Evolutionary conservation across 768 basidiomycete genomes (phyloP).

Genomic region (Boletus pseudo-olivaceus): DNA sequence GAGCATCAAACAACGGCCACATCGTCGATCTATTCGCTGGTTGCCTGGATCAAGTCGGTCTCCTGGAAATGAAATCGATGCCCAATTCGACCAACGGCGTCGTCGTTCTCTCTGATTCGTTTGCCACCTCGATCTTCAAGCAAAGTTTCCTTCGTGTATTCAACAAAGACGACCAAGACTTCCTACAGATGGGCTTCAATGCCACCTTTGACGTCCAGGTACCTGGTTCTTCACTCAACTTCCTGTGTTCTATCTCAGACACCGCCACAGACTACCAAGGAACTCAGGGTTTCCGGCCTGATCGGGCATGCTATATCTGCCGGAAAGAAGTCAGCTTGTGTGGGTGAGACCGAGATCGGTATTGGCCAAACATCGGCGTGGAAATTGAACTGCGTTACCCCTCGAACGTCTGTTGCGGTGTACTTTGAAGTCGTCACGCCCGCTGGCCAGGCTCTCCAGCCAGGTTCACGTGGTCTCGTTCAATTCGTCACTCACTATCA

Average conservation of each 20-base stretch:
- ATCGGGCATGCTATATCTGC: constrained; percentile 98
- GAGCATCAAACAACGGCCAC: constrained; percentile 92
- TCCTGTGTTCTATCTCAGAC: neutral
- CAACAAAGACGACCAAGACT: constrained; percentile 87
- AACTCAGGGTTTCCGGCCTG: constrained; percentile 95
- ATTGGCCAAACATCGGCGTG: constrained; percentile 98
- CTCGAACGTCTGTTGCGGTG: constrained; percentile 82
- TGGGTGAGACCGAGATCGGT: constrained; percentile 98
- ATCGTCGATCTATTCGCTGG: constrained; percentile 94
- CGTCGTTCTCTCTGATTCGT: constrained; percentile 94
- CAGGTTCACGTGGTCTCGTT: constrained; percentile 88
- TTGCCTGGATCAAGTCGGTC: constrained; percentile 95
- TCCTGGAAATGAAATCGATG: constrained; percentile 95
- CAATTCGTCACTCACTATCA: constrained; percentile 99
- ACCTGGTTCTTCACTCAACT: constrained; percentile 7
- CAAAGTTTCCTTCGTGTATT: constrained; percentile 94
- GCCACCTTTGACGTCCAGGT: constrained; percentile 98
- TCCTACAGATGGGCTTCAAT: constrained; percentile 97
- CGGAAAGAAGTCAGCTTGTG: constrained; percentile 93
- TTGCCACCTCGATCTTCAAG: constrained; percentile 98
- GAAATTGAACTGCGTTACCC: constrained; percentile 91
- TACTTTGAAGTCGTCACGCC: constrained; percentile 99
- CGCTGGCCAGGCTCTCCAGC: constrained; percentile 87
- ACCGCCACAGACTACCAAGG: constrained; percentile 82
- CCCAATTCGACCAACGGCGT: constrained; percentile 96